Conservation (phyloP, 495 filamentous ascomycete genomes). For the Xylaria scruposa region DNA sequence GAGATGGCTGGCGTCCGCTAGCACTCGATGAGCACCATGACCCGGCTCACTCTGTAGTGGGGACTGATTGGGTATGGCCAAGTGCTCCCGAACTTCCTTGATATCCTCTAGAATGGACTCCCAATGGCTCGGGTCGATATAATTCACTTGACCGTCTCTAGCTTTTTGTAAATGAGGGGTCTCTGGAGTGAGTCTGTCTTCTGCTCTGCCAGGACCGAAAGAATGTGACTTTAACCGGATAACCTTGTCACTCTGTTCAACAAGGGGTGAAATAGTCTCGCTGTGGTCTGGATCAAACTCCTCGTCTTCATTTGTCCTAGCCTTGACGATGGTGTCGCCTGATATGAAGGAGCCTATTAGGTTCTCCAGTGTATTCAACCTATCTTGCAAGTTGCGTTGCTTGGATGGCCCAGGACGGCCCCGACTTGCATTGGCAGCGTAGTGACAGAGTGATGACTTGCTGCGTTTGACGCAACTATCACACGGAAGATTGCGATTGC, state of each 20-base stretch:
- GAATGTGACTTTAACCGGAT: neutral
- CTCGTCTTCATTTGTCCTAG: neutral
- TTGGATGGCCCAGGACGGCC: slow-evolving; percentile 26
- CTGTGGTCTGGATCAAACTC: neutral
- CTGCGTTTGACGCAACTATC: slow-evolving; percentile 38
- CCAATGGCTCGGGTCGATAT: slow-evolving; percentile 51
- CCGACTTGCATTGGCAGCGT: slow-evolving; percentile 37
- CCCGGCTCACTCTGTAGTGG: neutral
- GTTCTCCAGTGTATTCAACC: slow-evolving; percentile 44
- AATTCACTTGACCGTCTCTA: slow-evolving; percentile 34
- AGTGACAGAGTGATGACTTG: slow-evolving; percentile 36
- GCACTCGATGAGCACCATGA: neutral
- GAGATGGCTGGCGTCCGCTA: slow-evolving; percentile 16
- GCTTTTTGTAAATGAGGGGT: slow-evolving; percentile 23
- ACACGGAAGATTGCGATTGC: slow-evolving; percentile 46
- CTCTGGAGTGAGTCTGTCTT: slow-evolving; percentile 9
- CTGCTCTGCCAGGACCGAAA: neutral
- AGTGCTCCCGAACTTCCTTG: slow-evolving; percentile 33
- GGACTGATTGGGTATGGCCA: neutral
- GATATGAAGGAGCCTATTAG: slow-evolving; percentile 38
- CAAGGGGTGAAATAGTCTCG: neutral
- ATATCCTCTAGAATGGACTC: slow-evolving; percentile 49
- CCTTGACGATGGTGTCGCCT: slow-evolving; percentile 17
- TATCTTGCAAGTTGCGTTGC: slow-evolving; percentile 34
- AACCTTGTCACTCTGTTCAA: neutral